A percentile compares a stretch with the other conserved stretches of the same genome.
Conservation (phyloP, 2,329 filamentous ascomycete species). For the Aspergillus udagawae region DNA sequence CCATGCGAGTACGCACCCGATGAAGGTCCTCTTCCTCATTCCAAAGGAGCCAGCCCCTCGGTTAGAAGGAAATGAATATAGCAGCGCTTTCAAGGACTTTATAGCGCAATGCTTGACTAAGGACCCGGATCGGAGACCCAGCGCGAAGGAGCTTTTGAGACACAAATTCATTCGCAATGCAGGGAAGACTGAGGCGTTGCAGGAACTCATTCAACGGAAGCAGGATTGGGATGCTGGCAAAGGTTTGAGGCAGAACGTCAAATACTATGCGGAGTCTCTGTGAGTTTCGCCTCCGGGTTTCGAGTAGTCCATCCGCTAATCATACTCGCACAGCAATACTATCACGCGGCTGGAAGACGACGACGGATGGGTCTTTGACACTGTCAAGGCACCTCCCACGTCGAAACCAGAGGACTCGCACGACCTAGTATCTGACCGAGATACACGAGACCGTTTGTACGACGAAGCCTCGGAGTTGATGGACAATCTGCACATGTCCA, state of each 20-base stretch:
- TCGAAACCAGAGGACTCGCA: conserved; percentile 55
- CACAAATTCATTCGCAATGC: conserved; percentile 85
- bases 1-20: conserved; percentile 77
- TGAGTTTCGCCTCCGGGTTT: conserved; percentile 28
- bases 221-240: conserved; percentile 76
- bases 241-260: conserved; percentile 64
- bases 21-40: conserved; percentile 91
- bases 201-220: conserved; percentile 77
- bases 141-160: conserved; percentile 79
- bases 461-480: conserved; percentile 38
- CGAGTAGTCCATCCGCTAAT: conserved; percentile 8
- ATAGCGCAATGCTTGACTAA: conserved; percentile 87
- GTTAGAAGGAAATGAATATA: conserved; percentile 75
- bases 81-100: conserved; percentile 91
- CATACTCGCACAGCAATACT: conserved; percentile 49
- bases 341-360: conserved; percentile 60
- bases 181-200: conserved; percentile 80
- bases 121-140: conserved; percentile 77
- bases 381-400: conserved; percentile 67
- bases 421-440: conserved; percentile 43
- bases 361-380: conserved; percentile 95
- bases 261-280: conserved; percentile 93
- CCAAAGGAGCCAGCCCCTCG: conserved; percentile 82
- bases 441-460: conserved; percentile 28
- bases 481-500: conserved; percentile 35